Conservation (phyloP, 148 eudicot species). For the Heliamphora exappendiculata region DNA sequence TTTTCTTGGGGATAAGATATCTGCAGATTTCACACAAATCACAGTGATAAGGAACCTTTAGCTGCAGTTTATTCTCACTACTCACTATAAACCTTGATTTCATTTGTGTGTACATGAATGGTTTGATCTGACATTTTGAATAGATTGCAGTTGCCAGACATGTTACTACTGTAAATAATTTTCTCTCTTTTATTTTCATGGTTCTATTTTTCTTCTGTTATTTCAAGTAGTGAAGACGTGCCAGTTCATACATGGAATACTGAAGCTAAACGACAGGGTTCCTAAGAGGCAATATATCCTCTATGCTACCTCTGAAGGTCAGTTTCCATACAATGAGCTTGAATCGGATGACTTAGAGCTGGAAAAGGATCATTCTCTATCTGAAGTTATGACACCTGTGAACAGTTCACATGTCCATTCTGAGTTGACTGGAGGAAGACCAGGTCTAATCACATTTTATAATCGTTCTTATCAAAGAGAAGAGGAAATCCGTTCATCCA, state of each 20-base stretch:
- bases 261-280: constrained; percentile 22
- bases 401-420: constrained; percentile 15
- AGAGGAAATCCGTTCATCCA: constrained; percentile 21
- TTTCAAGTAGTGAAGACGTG: constrained; percentile 34
- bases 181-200: background rate
- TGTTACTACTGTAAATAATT: background rate
- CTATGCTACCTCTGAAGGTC: constrained; percentile 39
- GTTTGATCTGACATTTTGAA: background rate
- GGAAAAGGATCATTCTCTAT: constrained; percentile 27
- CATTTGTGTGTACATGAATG: background rate
- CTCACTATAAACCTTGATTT: background rate
- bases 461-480: constrained; percentile 27
- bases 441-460: constrained; percentile 73
- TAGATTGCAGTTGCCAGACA: background rate
- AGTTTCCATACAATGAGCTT: constrained; percentile 30
- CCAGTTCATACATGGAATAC: constrained; percentile 27
- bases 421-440: constrained; percentile 58
- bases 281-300: constrained; percentile 28
- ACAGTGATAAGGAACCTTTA: background rate
- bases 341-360: constrained; percentile 41
- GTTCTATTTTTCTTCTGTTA: background rate
- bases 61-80: constrained; percentile 1
- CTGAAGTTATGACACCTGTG: constrained; percentile 21
- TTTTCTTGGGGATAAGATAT: constrained; percentile 1
- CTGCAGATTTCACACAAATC: background rate